Conservation (phyloP, 805 yeast species). For the Blastobotrys mokoenaii region DNA sequence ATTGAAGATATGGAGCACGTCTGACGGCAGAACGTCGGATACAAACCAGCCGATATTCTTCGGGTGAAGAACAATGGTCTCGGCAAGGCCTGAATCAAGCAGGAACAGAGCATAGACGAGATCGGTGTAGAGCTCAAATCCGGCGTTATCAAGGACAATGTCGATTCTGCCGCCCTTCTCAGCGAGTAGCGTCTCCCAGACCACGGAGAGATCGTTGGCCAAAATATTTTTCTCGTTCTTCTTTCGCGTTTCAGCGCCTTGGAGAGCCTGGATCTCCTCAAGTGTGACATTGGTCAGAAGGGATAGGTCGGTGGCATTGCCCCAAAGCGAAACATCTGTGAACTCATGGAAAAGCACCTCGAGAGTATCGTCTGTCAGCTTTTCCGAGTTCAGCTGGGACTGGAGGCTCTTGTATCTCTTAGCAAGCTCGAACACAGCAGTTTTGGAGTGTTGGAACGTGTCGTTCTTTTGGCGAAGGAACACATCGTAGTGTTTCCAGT, state of each 20-base stretch:
- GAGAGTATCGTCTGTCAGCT: slow-evolving; percentile 30
- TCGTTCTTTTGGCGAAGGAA: slow-evolving; percentile 62
- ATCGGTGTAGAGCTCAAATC: slow-evolving; percentile 92
- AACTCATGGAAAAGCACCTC: slow-evolving; percentile 69
- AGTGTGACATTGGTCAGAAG: slow-evolving; percentile 60
- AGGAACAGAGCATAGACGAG: slow-evolving; percentile 55
- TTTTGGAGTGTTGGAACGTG: slow-evolving; percentile 65
- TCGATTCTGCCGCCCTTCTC: slow-evolving; percentile 48
- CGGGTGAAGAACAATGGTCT: slow-evolving; percentile 69
- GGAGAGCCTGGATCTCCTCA: slow-evolving; percentile 84
- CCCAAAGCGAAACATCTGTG: slow-evolving; percentile 88
- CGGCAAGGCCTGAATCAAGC: slow-evolving; percentile 60
- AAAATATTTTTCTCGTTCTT: slow-evolving; percentile 72
- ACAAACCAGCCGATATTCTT: slow-evolving; percentile 96
- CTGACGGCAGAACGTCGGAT: slow-evolving; percentile 86
- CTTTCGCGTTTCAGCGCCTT: slow-evolving; percentile 81
- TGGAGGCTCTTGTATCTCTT: slow-evolving; percentile 43
- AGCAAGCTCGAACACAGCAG: slow-evolving; percentile 78
- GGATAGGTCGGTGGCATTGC: slow-evolving; percentile 94
- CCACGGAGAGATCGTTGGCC: slow-evolving; percentile 60
- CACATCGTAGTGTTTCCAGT: slow-evolving; percentile 59
- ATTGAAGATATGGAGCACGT: slow-evolving; percentile 48
- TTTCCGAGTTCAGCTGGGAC: slow-evolving; percentile 25
- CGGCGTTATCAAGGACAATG: slow-evolving; percentile 85
- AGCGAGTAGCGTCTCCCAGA: slow-evolving; percentile 40